These are phyloP conservation scores for Lepiota venenata DNA, from an alignment of 768 basidiomycete genomes.

Conservation along the genomic window DNA sequence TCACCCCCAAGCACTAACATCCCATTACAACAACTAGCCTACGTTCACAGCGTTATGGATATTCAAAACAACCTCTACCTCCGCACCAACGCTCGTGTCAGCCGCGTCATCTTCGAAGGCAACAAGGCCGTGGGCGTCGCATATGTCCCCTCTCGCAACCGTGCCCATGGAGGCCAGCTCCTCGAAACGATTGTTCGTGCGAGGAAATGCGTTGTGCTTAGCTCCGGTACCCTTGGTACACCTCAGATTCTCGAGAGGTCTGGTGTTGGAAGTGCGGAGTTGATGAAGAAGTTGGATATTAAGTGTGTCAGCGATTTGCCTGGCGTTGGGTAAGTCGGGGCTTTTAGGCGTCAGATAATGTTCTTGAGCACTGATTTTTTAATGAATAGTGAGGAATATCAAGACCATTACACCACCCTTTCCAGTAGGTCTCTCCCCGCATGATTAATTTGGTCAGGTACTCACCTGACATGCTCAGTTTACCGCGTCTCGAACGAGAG, in stretches of 20 bases:
- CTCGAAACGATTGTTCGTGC: slow-evolving; percentile 64
- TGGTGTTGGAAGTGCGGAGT: slow-evolving; percentile 54
- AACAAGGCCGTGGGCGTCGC: slow-evolving; percentile 70
- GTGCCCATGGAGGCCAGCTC: slow-evolving; percentile 45
- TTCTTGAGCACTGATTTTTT: not conserved
- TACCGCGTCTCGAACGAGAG: slow-evolving; percentile 67
- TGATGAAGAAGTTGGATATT: slow-evolving; percentile 55
- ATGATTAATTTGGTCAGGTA: not conserved
- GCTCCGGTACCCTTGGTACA: slow-evolving; percentile 65
- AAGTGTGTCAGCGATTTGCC: slow-evolving; percentile 67
- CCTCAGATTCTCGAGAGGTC: slow-evolving; percentile 75
- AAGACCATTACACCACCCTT: slow-evolving; percentile 72
- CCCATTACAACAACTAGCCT: slow-evolving; percentile 33
- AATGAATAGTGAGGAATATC: slow-evolving; percentile 57
- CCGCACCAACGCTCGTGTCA: slow-evolving; percentile 63
- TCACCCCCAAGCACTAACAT: not conserved
- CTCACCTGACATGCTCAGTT: slow-evolving; percentile 29
- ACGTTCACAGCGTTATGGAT: slow-evolving; percentile 71
- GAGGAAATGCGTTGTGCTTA: slow-evolving; percentile 63
- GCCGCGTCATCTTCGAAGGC: slow-evolving; percentile 70
- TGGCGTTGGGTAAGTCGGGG: slow-evolving; percentile 53
- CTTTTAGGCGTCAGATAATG: not conserved
- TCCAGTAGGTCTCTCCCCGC: slow-evolving; percentile 36
- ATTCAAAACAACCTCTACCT: slow-evolving; percentile 64
- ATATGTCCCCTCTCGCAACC: slow-evolving; percentile 62